Conservation (phyloP, 495 filamentous ascomycete genomes). For the Penicillium steckii region DNA sequence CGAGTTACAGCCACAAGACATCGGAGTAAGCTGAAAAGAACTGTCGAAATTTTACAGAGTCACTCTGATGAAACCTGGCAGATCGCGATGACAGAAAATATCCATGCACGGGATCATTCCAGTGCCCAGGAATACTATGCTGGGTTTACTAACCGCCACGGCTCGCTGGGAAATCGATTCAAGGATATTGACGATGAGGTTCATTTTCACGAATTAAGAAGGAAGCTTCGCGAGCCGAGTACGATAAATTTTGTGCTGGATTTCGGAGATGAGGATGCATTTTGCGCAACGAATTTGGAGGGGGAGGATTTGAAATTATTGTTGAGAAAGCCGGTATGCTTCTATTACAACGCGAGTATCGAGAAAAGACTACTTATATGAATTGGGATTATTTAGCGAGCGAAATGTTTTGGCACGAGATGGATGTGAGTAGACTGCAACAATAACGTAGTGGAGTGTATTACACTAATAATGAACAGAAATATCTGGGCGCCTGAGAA, state of each 20-base stretch:
- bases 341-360: too few relatives aligned
- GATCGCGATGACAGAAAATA: constrained; percentile 13
- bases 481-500: constrained; percentile 71
- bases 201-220: constrained; percentile 43
- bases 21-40: too few relatives aligned
- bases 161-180: constrained; percentile 37
- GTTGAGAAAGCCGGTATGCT: constrained; percentile 32
- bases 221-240: constrained; percentile 30
- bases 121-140: constrained; percentile 39
- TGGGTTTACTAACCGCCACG: constrained; percentile 21
- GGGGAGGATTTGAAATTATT: constrained; percentile 41
- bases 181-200: constrained; percentile 52
- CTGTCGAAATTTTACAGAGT: too few relatives aligned
- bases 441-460: background rate
- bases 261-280: constrained; percentile 63
- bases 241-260: constrained; percentile 69
- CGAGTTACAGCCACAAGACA: too few relatives aligned
- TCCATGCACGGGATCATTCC: constrained; percentile 10
- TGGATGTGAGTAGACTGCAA: constrained; percentile 60
- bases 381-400: constrained; percentile 26
- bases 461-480: constrained; percentile 30
- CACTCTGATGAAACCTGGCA: too few relatives aligned
- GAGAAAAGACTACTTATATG: too few relatives aligned
- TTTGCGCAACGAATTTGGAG: constrained; percentile 58
- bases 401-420: constrained; percentile 47